Evolutionary conservation across 2,329 filamentous ascomycete species (phyloP).

Genomic region (Botrytis byssoidea): DNA sequence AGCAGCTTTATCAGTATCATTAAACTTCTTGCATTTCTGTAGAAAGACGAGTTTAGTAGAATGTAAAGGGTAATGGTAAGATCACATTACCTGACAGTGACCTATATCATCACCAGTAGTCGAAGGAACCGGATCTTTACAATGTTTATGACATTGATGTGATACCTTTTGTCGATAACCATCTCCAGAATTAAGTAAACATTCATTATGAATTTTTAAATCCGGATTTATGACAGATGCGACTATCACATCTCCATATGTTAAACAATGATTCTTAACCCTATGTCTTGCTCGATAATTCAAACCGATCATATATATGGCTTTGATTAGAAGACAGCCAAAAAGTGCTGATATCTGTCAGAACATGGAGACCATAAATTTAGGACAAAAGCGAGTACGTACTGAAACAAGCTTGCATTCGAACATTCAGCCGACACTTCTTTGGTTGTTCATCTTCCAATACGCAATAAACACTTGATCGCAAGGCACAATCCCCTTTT

Average conservation of each 20-base stretch:
- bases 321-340: constrained; percentile 30
- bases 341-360: constrained; percentile 16
- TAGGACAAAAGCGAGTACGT: background rate
- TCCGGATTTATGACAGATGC: constrained; percentile 29
- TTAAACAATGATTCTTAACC: constrained; percentile 27
- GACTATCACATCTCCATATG: constrained; percentile 31
- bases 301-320: constrained; percentile 29
- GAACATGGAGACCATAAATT: background rate
- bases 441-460: constrained; percentile 17
- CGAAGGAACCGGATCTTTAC: constrained; percentile 27
- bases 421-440: constrained; percentile 28
- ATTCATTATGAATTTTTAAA: constrained; percentile 31
- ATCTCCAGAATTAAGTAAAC: constrained; percentile 31
- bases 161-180: constrained; percentile 26
- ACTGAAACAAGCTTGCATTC: constrained; percentile 31
- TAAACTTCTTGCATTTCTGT: constrained; percentile 31
- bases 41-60: background rate
- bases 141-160: constrained; percentile 32
- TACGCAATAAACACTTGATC: background rate
- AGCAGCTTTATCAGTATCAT: constrained; percentile 28
- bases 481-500: constrained; percentile 19
- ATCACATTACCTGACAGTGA: constrained; percentile 25
- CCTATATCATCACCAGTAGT: constrained; percentile 27
- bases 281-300: constrained; percentile 24
- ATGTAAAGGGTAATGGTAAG: background rate